Conservation (phyloP, 257 asterid species). For the Voacanga thouarsii region DNA sequence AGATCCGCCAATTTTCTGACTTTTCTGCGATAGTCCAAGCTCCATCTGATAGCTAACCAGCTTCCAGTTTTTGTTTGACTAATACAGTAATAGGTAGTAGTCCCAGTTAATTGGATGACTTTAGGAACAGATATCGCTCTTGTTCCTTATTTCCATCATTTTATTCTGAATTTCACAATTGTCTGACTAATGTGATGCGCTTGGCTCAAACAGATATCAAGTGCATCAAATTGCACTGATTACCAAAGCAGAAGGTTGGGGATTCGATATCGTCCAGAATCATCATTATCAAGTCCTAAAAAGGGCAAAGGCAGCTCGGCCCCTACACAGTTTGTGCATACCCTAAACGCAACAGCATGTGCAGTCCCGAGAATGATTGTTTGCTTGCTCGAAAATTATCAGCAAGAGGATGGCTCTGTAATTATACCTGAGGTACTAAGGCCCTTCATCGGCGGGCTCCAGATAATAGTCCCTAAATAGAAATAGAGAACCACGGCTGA, state of each 20-base stretch:
- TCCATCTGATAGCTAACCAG: background rate
- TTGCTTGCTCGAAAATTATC: conserved; percentile 91
- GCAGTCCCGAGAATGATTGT: conserved; percentile 97
- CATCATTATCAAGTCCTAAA: conserved; percentile 40
- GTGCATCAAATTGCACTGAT: conserved; percentile 96
- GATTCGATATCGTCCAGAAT: conserved; percentile 79
- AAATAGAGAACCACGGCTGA: conserved; percentile 9
- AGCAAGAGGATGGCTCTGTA: conserved; percentile 91
- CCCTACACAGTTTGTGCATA: conserved; percentile 81
- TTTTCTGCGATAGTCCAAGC: background rate
- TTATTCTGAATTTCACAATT: background rate
- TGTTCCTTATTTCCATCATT: background rate
- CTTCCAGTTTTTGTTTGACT: background rate
- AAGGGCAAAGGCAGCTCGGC: conserved; percentile 60
- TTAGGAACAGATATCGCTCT: background rate
- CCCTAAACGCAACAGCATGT: conserved; percentile 92
- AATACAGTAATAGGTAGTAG: background rate
- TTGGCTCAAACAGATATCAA: conserved; percentile 65
- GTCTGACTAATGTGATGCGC: conserved; percentile 1
- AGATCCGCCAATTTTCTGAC: background rate
- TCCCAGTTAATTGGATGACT: background rate
- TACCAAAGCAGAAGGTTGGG: conserved; percentile 94
- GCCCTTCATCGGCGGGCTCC: conserved; percentile 88
- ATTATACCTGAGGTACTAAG: conserved; percentile 69
- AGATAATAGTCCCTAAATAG: conserved; percentile 38